Conservation (phyloP, 2,329 filamentous ascomycete genomes). For the Thelonectria rubi region DNA sequence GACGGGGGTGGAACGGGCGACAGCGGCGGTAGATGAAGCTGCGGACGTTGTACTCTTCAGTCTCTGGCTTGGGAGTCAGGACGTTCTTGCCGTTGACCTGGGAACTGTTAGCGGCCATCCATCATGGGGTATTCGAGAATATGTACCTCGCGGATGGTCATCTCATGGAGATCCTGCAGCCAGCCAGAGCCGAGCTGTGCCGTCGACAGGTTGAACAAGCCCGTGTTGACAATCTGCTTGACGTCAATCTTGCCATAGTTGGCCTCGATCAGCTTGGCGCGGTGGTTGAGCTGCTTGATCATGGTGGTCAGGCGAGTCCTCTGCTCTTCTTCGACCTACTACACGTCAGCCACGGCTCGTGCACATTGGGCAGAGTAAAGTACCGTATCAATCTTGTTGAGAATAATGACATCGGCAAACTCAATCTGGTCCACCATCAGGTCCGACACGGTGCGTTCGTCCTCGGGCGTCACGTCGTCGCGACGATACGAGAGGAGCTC, state of each 20-base stretch:
- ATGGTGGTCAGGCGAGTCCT: slow-evolving; percentile 60
- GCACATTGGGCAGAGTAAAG: neutral
- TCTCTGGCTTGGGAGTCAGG: slow-evolving; percentile 74
- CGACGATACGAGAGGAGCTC: slow-evolving; percentile 72
- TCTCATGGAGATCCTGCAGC: slow-evolving; percentile 74
- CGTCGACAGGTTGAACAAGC: slow-evolving; percentile 70
- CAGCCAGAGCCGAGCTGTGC: slow-evolving; percentile 74
- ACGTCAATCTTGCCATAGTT: slow-evolving; percentile 69
- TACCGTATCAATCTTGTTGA: slow-evolving; percentile 76
- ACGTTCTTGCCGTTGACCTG: slow-evolving; percentile 59
- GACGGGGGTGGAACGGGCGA: slow-evolving; percentile 61
- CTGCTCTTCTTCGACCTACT: slow-evolving; percentile 51
- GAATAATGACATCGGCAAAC: slow-evolving; percentile 76
- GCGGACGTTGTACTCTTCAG: slow-evolving; percentile 75
- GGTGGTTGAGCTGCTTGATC: slow-evolving; percentile 70
- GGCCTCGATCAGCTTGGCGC: slow-evolving; percentile 70
- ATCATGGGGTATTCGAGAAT: neutral
- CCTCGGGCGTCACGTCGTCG: slow-evolving; percentile 70
- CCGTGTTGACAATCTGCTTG: slow-evolving; percentile 70
- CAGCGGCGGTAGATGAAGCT: slow-evolving; percentile 74
- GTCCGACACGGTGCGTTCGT: slow-evolving; percentile 78
- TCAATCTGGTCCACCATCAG: slow-evolving; percentile 82
- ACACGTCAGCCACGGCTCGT: neutral
- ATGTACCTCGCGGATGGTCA: slow-evolving; percentile 67
- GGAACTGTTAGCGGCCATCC: neutral